A percentile compares a stretch with the other conserved stretches of the same genome.
phyloP scores from a whole-genome alignment of 176 grass and related monocot species.

The Ananas comosus region DNA sequence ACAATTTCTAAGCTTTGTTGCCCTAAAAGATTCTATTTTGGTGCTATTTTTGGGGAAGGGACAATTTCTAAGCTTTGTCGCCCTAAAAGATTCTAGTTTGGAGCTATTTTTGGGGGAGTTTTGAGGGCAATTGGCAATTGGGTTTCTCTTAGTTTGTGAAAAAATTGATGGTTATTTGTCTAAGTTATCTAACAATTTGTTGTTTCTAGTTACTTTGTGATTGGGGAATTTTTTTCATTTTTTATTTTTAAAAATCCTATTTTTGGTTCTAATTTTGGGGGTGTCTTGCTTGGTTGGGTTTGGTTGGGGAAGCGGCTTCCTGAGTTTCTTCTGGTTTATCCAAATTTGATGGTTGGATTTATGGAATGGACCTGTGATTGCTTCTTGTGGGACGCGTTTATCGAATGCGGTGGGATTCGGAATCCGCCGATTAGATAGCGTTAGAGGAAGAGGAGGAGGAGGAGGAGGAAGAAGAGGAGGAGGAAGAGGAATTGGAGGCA shows the following conservation, averaged over 20 bases:
- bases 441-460: slow-evolving; percentile 9
- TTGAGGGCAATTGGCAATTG: not conserved
- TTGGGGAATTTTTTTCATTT: not conserved
- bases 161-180: not conserved
- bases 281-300: slow-evolving; percentile 3
- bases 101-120: not conserved
- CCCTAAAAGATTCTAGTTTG: not conserved
- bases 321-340: not conserved
- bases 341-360: slow-evolving; percentile 63
- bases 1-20: not conserved
- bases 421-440: slow-evolving; percentile 88
- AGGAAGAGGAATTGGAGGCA: slow-evolving; percentile 35
- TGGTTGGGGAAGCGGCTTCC: slow-evolving; percentile 6
- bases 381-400: slow-evolving; percentile 89
- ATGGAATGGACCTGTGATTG: slow-evolving; percentile 72
- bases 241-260: not conserved
- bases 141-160: not conserved
- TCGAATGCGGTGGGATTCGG: slow-evolving; percentile 92
- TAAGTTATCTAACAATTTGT: not conserved
- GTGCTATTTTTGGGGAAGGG: not conserved
- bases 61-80: not conserved
- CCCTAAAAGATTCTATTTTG: not conserved
- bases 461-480: slow-evolving; percentile 22
- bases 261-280: slow-evolving; percentile 10
- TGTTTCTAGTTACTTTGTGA: not conserved